These are phyloP conservation scores for Ophiostoma novo-ulmi DNA, from an alignment of 2,329 filamentous ascomycete genomes.

Conservation along the genomic window DNA sequence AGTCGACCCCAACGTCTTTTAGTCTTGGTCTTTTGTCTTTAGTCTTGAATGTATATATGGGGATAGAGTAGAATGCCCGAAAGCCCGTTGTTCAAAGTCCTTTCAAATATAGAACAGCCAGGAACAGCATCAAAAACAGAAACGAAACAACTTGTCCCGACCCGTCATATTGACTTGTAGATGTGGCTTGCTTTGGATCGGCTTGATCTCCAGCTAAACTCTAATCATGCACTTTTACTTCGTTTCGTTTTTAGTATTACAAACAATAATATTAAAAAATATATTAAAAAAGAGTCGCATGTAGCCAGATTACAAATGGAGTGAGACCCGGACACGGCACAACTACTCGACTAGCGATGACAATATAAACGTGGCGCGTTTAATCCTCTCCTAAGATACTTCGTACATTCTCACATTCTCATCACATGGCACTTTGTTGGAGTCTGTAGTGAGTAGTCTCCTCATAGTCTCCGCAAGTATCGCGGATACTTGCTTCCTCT, in stretches of 20 bases:
- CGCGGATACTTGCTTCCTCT: slow-evolving; percentile 9
- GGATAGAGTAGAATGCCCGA: neutral
- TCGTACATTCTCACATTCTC: neutral
- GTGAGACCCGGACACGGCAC: slow-evolving; percentile 8
- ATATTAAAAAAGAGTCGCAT: neutral
- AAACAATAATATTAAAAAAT: neutral
- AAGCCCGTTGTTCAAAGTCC: neutral
- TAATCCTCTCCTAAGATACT: neutral
- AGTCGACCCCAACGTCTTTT: neutral
- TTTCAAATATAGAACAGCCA: neutral
- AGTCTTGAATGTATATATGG: neutral
- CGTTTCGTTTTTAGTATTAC: too few species aligned
- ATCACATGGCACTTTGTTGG: neutral
- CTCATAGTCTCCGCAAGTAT: neutral
- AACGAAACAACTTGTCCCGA: neutral
- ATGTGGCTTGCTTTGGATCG: slow-evolving; percentile 7
- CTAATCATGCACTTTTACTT: neutral
- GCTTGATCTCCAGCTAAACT: slow-evolving; percentile 4
- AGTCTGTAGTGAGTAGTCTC: too few species aligned
- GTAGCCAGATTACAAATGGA: slow-evolving; percentile 3
- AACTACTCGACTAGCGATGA: neutral
- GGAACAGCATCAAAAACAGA: neutral
- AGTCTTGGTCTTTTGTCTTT: neutral
- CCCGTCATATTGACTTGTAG: neutral
- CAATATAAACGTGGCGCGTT: neutral